phyloP scores from a whole-genome alignment of 306 rosid genomes.

The Vicia faba region DNA sequence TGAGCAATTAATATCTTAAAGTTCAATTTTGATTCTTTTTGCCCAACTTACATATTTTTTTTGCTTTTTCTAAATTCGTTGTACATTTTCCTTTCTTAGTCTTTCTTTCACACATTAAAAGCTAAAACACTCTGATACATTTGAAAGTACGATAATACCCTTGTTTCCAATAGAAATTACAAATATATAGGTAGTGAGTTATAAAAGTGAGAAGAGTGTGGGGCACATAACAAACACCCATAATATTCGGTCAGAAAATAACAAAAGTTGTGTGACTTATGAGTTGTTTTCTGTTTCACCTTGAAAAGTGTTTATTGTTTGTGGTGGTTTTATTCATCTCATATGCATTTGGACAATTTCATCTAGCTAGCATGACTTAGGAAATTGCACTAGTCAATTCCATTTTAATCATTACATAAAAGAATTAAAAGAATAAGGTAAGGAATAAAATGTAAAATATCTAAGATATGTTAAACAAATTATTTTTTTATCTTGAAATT shows the following conservation, averaged over 20 bases:
- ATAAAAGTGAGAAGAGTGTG: slow-evolving; percentile 22
- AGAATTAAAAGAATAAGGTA: no score
- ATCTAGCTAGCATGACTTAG: not conserved
- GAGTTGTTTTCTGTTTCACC: slow-evolving; percentile 32
- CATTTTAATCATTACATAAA: no score
- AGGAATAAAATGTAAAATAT: no score
- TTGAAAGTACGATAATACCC: slow-evolving; percentile 26
- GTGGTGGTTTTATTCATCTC: not conserved
- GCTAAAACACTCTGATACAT: not conserved
- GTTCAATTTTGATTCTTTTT: slow-evolving; percentile 22
- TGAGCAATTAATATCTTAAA: slow-evolving; percentile 8
- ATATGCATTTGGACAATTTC: not conserved
- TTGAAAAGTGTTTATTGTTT: slow-evolving; percentile 12
- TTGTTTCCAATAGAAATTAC: slow-evolving; percentile 6
- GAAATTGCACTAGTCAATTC: not conserved
- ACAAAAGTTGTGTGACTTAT: slow-evolving; percentile 9
- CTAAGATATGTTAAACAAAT: no score
- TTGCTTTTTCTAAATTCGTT: slow-evolving; percentile 42
- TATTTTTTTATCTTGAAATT: no score
- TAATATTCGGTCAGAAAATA: slow-evolving; percentile 8
- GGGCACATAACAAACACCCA: slow-evolving; percentile 27
- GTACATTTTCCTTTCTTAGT: slow-evolving; percentile 16
- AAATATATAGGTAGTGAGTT: not conserved
- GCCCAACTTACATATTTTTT: slow-evolving; percentile 3
- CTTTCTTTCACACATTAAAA: slow-evolving; percentile 14